Percentiles rank a stretch among this genome's conserved stretches.
phyloP scores from a whole-genome alignment of 352 stramenopile species.

The Paralagenidium karlingii region DNA sequence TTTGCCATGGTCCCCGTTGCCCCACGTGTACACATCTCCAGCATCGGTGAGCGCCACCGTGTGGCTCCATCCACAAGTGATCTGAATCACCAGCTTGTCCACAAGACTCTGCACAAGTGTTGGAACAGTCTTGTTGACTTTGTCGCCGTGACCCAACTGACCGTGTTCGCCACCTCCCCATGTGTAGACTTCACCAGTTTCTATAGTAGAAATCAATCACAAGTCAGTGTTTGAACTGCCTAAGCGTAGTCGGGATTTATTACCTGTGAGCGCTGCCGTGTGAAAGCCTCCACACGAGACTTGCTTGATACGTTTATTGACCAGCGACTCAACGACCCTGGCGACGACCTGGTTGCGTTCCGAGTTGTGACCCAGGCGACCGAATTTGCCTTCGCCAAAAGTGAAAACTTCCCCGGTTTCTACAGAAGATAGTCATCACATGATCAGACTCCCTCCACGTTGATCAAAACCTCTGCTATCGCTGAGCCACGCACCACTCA shows the following conservation, averaged over 20 bases:
- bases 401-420: slow-evolving; percentile 90
- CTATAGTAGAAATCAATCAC: no score
- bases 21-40: slow-evolving; percentile 90
- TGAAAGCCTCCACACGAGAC: slow-evolving; percentile 84
- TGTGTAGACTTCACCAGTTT: slow-evolving; percentile 78
- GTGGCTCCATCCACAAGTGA: slow-evolving; percentile 95
- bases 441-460: not conserved
- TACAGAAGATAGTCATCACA: slow-evolving; percentile 6
- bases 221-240: not conserved
- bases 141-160: slow-evolving; percentile 94
- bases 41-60: slow-evolving; percentile 88
- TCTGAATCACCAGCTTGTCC: slow-evolving; percentile 85
- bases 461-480: not conserved
- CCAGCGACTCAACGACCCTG: slow-evolving; percentile 51
- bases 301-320: slow-evolving; percentile 69
- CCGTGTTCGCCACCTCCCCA: slow-evolving; percentile 88
- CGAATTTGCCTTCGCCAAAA: slow-evolving; percentile 87
- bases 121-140: slow-evolving; percentile 91
- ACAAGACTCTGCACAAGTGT: slow-evolving; percentile 85
- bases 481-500: slow-evolving; percentile 24
- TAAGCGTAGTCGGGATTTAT: not conserved
- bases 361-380: slow-evolving; percentile 71
- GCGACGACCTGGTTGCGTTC: slow-evolving; percentile 73
- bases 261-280: slow-evolving; percentile 72
- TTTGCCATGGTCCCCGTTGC: slow-evolving; percentile 90